Base-by-base conservation (phyloP, 1,284 basidiomycete species). In the Tylopilus sp. region DNA sequence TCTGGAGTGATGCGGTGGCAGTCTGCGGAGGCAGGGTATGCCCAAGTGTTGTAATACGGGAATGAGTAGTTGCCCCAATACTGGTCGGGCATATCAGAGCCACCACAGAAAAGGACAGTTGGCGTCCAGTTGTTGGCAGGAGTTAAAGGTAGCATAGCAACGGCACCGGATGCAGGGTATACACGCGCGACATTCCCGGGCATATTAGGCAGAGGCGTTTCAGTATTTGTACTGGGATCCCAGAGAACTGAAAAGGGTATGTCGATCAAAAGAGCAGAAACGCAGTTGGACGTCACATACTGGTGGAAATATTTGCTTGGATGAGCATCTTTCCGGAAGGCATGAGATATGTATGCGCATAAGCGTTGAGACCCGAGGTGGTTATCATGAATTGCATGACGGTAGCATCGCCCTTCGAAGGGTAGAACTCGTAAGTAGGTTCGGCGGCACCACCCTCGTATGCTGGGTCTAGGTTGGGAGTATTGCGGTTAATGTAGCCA, bases 91-190 rank as follows among this genome's bases (percentile, higher is more conserved):
- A 94, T 82, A 68, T 87, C 77, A 15, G 80, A 81, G 30, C 93
- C 93, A 57, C 93, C 93, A 61, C 93, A 96, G 75, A 95, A 94
- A 45, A 95, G 65, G 53, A 96, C 70, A 0, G 91, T 91, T 1
- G 87, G 88, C 0, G 77, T 82, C 73, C 88, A 97, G 71, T 91
- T 86, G 76, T 96, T 95, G 48, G 77, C 83, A 4, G 91, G 89
- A 0, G 90, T 94, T 35, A 97, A 75, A 1, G 94, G 94, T 7
- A 95, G 73, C 91, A 97, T 93, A 46, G 88, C 89, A 1, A 81
- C 83, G 9, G 88, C 94, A 49, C 86, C 94, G 1, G 92, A 94
- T 0, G 90, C 94, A 35, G 94, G 94, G 73, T 97, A 97, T 29
- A 94, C 91, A 50, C 91, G 86, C 38, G 82, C 77, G 46, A 93